These are phyloP conservation scores for Rosa rugosa DNA, from an alignment of 306 rosid genomes.

Conservation along the genomic window DNA sequence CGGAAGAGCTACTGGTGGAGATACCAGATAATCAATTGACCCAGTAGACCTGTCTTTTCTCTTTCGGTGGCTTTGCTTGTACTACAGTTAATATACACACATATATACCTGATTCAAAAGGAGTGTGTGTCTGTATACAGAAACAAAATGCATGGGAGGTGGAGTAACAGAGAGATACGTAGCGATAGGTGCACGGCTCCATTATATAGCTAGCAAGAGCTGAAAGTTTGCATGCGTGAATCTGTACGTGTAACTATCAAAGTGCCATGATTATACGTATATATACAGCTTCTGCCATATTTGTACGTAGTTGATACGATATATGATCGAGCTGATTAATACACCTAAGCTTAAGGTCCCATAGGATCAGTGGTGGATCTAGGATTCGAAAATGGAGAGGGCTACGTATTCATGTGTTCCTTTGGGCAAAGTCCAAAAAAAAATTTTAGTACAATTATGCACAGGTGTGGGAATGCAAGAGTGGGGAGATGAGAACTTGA, in stretches of 20 bases:
- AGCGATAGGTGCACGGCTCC: conserved; percentile 57
- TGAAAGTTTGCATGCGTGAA: background rate
- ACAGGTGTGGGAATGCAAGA: no score
- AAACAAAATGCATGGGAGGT: conserved; percentile 15
- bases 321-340: background rate
- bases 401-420: no score
- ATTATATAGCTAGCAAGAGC: background rate
- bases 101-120: background rate
- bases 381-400: no score
- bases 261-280: background rate
- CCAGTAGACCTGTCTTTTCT: background rate
- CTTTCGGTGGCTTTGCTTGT: background rate
- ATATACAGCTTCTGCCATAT: background rate
- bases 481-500: no score
- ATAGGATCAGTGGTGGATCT: no score
- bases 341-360: no score
- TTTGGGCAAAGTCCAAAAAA: no score
- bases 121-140: background rate
- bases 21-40: background rate
- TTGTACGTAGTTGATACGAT: background rate
- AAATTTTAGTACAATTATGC: no score
- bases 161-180: conserved; percentile 38
- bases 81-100: background rate
- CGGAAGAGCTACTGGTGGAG: background rate
- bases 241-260: background rate